phyloP scores from a whole-genome alignment of 805 yeast species.

The Metschnikowia shivogae region DNA sequence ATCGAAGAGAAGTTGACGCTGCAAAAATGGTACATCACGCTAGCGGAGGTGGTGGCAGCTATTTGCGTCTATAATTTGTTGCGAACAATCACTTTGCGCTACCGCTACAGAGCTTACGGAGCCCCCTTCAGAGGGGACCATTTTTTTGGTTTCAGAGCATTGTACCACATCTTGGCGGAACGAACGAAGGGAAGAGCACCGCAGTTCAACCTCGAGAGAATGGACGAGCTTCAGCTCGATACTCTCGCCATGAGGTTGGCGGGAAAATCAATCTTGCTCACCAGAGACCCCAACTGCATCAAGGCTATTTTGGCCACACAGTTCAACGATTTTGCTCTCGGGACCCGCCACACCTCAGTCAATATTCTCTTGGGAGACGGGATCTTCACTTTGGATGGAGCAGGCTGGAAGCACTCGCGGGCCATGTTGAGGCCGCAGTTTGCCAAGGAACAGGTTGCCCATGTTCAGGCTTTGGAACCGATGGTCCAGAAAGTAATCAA shows the following conservation, averaged over 20 bases:
- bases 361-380: conserved; percentile 24
- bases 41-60: conserved; percentile 4
- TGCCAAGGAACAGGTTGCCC: conserved; percentile 26
- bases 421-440: conserved; percentile 28
- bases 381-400: conserved; percentile 26
- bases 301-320: conserved; percentile 28
- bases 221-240: conserved; percentile 2
- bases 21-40: conserved; percentile 8
- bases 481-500: conserved; percentile 18
- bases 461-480: conserved; percentile 24
- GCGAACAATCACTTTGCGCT: conserved; percentile 1
- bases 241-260: conserved; percentile 10
- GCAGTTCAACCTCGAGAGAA: conserved; percentile 8
- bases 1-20: conserved; percentile 4
- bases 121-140: conserved; percentile 11
- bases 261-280: conserved; percentile 9
- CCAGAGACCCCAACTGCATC: conserved; percentile 23
- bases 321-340: conserved; percentile 24
- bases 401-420: conserved; percentile 27
- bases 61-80: background rate
- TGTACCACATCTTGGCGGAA: conserved; percentile 5
- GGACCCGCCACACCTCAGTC: conserved; percentile 21
- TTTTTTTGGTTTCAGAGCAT: conserved; percentile 10
- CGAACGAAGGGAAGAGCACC: conserved; percentile 9
- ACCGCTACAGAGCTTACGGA: conserved; percentile 8